Evolutionary conservation across 2,329 filamentous ascomycete genomes (phyloP).

Genomic region (Colletotrichum kahawae): DNA sequence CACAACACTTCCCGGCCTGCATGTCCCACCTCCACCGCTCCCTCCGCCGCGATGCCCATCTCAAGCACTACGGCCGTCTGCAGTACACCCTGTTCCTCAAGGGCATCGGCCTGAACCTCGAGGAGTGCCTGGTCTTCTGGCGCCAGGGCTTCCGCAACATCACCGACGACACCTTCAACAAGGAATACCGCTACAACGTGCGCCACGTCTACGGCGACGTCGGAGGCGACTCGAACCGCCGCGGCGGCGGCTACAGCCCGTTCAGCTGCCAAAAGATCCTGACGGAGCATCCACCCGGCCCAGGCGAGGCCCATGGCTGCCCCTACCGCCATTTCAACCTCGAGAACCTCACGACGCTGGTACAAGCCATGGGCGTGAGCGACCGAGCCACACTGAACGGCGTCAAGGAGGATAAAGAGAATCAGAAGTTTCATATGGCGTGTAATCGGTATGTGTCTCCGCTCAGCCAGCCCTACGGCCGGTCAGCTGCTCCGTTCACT

Average conservation of each 20-base stretch:
- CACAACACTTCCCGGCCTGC: constrained; percentile 86
- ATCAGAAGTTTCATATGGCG: constrained; percentile 89
- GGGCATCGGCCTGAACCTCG: constrained; percentile 89
- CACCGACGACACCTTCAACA: constrained; percentile 94
- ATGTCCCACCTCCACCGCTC: constrained; percentile 92
- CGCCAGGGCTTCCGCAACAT: constrained; percentile 82
- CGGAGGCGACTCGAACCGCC: constrained; percentile 86
- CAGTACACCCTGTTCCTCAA: constrained; percentile 98
- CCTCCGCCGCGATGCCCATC: constrained; percentile 83
- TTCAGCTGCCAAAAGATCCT: constrained; percentile 96
- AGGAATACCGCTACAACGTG: constrained; percentile 96
- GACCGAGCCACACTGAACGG: constrained; percentile 80
- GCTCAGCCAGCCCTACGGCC: neutral
- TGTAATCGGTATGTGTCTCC: constrained; percentile 78
- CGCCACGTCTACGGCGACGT: constrained; percentile 96
- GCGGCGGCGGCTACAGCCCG: constrained; percentile 86
- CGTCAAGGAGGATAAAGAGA: constrained; percentile 87
- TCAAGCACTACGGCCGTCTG: constrained; percentile 91
- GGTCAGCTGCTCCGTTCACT: neutral
- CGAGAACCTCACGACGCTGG: constrained; percentile 80
- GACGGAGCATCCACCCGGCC: constrained; percentile 83
- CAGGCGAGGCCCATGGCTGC: constrained; percentile 93
- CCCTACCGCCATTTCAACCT: constrained; percentile 91
- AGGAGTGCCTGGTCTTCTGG: constrained; percentile 94
- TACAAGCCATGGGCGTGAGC: constrained; percentile 79